Evolutionary conservation across 2,329 filamentous ascomycete species (phyloP).

Genomic region (Fusarium sarcochroum): DNA sequence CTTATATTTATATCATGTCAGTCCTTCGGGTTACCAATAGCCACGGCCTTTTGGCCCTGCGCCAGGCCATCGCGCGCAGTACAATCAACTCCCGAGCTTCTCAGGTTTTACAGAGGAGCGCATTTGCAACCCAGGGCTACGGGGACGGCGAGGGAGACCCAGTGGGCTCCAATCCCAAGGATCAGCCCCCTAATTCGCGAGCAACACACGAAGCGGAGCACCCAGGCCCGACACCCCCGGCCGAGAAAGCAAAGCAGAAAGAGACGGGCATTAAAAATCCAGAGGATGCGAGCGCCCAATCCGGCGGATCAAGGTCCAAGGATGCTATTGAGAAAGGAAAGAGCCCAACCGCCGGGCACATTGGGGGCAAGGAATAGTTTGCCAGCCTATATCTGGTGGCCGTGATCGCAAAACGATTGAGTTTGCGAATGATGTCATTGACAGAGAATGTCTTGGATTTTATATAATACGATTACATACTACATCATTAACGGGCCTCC

Average conservation of each 20-base stretch:
- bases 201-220: slow-evolving; percentile 9
- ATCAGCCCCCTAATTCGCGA: not conserved
- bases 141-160: slow-evolving; percentile 2
- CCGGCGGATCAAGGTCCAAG: slow-evolving; percentile 5
- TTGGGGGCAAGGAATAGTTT: slow-evolving; percentile 11
- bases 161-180: not conserved
- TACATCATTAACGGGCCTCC: too few relatives aligned
- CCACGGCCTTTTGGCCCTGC: not conserved
- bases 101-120: not conserved
- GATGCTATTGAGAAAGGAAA: slow-evolving; percentile 16
- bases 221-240: not conserved
- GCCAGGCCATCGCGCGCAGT: not conserved
- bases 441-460: too few relatives aligned
- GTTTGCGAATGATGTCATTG: too few relatives aligned
- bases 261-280: not conserved
- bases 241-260: not conserved
- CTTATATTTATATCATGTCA: not conserved
- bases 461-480: too few relatives aligned
- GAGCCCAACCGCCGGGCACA: slow-evolving; percentile 1
- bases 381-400: not conserved
- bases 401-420: not conserved
- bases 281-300: slow-evolving; percentile 13
- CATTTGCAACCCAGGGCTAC: slow-evolving; percentile 1
- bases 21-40: not conserved
- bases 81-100: not conserved